phyloP scores from a whole-genome alignment of 352 stramenopile genomes.

The Globisporangium canariense region DNA sequence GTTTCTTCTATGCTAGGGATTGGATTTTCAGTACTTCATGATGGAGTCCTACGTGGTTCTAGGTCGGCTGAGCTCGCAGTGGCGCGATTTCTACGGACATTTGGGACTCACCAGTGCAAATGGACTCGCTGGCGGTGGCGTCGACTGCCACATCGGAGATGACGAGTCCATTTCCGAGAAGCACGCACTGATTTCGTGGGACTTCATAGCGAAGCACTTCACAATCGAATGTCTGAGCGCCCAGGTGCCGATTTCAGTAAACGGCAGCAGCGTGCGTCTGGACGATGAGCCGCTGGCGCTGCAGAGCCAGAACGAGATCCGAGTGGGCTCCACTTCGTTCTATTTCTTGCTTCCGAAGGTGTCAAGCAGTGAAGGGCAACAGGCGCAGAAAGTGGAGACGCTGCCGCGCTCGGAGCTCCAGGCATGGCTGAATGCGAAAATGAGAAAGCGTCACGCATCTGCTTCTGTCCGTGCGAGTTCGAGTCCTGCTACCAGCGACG shows the following conservation, averaged over 20 bases:
- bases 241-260: slow-evolving; percentile 54
- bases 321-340: slow-evolving; percentile 64
- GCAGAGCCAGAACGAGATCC: slow-evolving; percentile 49
- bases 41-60: slow-evolving; percentile 62
- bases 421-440: slow-evolving; percentile 28
- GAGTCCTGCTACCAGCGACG: background rate
- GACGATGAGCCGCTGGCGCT: slow-evolving; percentile 43
- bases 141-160: slow-evolving; percentile 77
- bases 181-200: slow-evolving; percentile 74
- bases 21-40: slow-evolving; percentile 66
- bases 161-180: slow-evolving; percentile 48
- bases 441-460: slow-evolving; percentile 24
- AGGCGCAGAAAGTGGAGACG: background rate
- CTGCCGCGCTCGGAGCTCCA: slow-evolving; percentile 26
- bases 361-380: slow-evolving; percentile 7
- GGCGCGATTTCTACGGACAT: slow-evolving; percentile 56
- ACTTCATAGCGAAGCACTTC: slow-evolving; percentile 38
- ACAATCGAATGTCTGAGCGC: slow-evolving; percentile 69
- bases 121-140: slow-evolving; percentile 43
- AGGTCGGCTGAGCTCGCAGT: slow-evolving; percentile 49
- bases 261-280: slow-evolving; percentile 50
- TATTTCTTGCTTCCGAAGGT: slow-evolving; percentile 73
- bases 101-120: slow-evolving; percentile 40
- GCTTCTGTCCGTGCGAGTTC: background rate
- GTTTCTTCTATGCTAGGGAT: slow-evolving; percentile 24